phyloP scores from a whole-genome alignment of 139 green algal genomes.

The Marvania coccoides region DNA sequence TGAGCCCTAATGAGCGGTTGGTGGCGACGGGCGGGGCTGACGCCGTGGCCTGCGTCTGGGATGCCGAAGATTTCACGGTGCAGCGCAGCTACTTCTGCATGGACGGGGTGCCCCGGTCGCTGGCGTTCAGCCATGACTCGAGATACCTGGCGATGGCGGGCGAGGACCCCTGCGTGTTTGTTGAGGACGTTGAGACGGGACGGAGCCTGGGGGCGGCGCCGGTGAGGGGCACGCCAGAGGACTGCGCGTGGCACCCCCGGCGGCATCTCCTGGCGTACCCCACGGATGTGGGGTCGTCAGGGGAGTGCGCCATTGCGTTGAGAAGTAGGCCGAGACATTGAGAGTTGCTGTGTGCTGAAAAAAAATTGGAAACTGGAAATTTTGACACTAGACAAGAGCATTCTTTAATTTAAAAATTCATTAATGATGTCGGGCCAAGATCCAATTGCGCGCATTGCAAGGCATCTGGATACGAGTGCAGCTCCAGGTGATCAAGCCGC shows the following conservation, averaged over 20 bases:
- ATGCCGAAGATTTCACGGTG: constrained; percentile 16
- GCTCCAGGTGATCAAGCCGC: not conserved
- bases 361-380: too few species aligned
- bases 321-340: not conserved
- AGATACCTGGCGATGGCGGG: constrained; percentile 24
- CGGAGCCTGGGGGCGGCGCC: not conserved
- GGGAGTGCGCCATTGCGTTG: not conserved
- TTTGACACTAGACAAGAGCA: too few species aligned
- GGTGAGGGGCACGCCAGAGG: not conserved
- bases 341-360: too few species aligned
- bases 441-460: not conserved
- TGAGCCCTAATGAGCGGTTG: constrained; percentile 10
- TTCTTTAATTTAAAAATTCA: too few species aligned
- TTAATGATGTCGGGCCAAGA: not conserved
- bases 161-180: constrained; percentile 17
- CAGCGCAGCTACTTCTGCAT: constrained; percentile 17
- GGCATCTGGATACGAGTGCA: not conserved
- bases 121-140: constrained; percentile 27
- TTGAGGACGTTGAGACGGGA: constrained; percentile 21
- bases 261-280: constrained; percentile 10
- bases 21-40: constrained; percentile 23
- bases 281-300: not conserved
- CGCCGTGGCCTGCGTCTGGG: constrained; percentile 23
- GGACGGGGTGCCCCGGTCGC: constrained; percentile 9
- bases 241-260: constrained; percentile 18